phyloP scores from a whole-genome alignment of 1,139 yeast species.

The Yamadazyma pseudoaaseri region DNA sequence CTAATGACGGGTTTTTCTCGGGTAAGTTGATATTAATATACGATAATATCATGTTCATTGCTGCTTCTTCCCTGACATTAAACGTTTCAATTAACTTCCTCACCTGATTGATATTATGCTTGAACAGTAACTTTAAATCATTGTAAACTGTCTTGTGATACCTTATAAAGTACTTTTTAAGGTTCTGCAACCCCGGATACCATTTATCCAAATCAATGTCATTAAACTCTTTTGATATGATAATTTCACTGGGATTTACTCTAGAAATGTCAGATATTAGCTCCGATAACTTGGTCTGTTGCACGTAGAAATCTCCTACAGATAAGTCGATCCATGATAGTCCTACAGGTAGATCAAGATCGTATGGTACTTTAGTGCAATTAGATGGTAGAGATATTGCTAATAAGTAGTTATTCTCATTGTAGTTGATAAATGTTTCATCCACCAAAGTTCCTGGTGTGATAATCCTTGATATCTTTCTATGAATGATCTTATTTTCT shows the following conservation, averaged over 20 bases:
- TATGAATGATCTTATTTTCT: slow-evolving; percentile 41
- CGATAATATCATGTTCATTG: slow-evolving; percentile 44
- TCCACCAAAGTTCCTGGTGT: slow-evolving; percentile 94
- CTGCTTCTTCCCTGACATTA: slow-evolving; percentile 40
- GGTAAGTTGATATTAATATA: slow-evolving; percentile 43
- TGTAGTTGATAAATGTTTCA: slow-evolving; percentile 76
- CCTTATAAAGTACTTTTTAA: slow-evolving; percentile 60
- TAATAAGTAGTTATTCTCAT: slow-evolving; percentile 67
- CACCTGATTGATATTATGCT: slow-evolving; percentile 53
- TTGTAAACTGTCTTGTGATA: slow-evolving; percentile 41
- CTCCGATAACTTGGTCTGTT: slow-evolving; percentile 56
- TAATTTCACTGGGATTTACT: slow-evolving; percentile 66
- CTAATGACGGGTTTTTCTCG: slow-evolving; percentile 35
- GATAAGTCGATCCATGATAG: slow-evolving; percentile 89
- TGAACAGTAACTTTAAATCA: slow-evolving; percentile 34
- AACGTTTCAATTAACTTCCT: slow-evolving; percentile 57
- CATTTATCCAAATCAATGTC: slow-evolving; percentile 44
- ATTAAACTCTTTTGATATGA: slow-evolving; percentile 42
- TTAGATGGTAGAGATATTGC: slow-evolving; percentile 61
- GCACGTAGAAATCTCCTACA: slow-evolving; percentile 73
- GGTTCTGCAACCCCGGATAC: slow-evolving; percentile 59
- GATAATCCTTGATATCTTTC: slow-evolving; percentile 76
- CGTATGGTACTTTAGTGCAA: slow-evolving; percentile 40
- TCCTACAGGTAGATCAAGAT: slow-evolving; percentile 56
- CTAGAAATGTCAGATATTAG: slow-evolving; percentile 61